Evolutionary conservation across 805 yeast genomes (phyloP).

Genomic region (Torulaspora franciscae): DNA sequence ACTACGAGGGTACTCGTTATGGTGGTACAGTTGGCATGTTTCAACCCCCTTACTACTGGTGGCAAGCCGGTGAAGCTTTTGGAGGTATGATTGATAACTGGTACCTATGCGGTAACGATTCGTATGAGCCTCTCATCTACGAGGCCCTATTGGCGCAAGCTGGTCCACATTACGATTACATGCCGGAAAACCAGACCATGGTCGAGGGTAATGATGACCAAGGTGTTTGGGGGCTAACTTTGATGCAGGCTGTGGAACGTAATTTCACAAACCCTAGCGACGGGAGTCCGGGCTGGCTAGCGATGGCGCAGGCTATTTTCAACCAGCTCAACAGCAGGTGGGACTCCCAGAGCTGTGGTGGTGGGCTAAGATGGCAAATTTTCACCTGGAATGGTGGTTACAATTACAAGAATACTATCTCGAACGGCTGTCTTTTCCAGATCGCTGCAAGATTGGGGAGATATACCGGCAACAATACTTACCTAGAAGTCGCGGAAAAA

Average conservation of each 20-base stretch:
- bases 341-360: slow-evolving; percentile 52
- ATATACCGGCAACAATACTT: slow-evolving; percentile 49
- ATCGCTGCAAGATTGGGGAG: slow-evolving; percentile 59
- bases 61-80: slow-evolving; percentile 86
- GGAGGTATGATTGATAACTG: slow-evolving; percentile 65
- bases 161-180: slow-evolving; percentile 48
- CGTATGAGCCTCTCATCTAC: slow-evolving; percentile 53
- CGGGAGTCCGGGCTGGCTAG: slow-evolving; percentile 48
- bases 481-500: slow-evolving; percentile 47
- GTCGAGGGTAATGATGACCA: slow-evolving; percentile 74
- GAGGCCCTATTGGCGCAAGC: slow-evolving; percentile 45
- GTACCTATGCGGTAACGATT: slow-evolving; percentile 61
- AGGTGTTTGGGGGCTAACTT: slow-evolving; percentile 64
- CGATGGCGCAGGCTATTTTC: slow-evolving; percentile 53
- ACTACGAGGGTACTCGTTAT: slow-evolving; percentile 52
- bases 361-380: slow-evolving; percentile 70
- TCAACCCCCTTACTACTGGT: slow-evolving; percentile 72
- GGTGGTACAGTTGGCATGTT: slow-evolving; percentile 76
- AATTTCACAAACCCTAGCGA: slow-evolving; percentile 47
- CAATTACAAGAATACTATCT: slow-evolving; percentile 56
- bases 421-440: slow-evolving; percentile 62
- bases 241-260: slow-evolving; percentile 57
- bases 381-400: slow-evolving; percentile 57
- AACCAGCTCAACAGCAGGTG: slow-evolving; percentile 55
- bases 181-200: slow-evolving; percentile 57